Evolutionary conservation across 2,329 filamentous ascomycete species (phyloP).

Genomic region (Verticillium albo-atrum): DNA sequence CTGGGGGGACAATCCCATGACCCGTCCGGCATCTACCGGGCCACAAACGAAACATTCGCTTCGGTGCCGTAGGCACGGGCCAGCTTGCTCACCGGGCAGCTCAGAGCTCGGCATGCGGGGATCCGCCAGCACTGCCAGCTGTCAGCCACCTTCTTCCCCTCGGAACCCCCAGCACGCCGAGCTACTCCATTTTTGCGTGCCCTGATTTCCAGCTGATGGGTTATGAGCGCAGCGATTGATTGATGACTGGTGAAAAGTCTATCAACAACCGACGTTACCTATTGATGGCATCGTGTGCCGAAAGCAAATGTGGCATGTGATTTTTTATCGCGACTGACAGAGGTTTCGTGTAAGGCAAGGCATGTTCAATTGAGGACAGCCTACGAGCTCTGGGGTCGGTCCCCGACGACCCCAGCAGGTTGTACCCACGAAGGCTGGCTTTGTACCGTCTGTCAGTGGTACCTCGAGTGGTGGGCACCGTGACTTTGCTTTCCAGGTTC

Average conservation of each 20-base stretch:
- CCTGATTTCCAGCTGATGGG: neutral
- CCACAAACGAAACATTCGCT: neutral
- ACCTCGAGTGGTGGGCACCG: neutral
- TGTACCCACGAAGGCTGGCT: neutral
- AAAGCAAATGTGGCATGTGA: neutral
- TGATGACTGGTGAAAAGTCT: neutral
- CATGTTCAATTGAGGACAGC: neutral
- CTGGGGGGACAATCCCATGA: neutral
- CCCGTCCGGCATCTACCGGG: neutral
- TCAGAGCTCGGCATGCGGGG: neutral
- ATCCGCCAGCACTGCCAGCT: neutral
- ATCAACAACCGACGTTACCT: neutral
- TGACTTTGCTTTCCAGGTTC: neutral
- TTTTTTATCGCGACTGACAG: neutral
- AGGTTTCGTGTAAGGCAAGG: neutral
- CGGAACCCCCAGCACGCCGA: neutral
- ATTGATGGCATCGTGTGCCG: neutral
- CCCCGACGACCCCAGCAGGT: neutral
- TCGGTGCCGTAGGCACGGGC: neutral
- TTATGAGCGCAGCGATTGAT: neutral
- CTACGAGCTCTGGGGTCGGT: neutral
- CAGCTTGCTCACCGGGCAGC: neutral
- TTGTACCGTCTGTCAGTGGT: neutral
- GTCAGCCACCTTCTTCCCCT: neutral
- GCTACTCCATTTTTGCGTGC: neutral